Conservation (phyloP, 2,329 filamentous ascomycete genomes). For the Beauveria bassiana region DNA sequence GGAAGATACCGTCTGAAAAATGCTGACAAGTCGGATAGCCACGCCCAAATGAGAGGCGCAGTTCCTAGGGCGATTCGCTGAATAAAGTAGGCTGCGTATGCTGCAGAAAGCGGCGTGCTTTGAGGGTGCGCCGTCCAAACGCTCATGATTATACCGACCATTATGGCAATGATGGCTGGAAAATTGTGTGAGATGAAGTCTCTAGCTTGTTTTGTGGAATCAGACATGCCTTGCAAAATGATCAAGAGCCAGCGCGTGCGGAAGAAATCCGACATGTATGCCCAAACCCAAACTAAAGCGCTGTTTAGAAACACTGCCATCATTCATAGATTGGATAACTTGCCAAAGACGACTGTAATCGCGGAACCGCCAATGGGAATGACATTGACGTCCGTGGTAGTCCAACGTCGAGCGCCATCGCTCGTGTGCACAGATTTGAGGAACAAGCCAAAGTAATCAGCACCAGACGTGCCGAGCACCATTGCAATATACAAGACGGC, state of each 20-base stretch:
- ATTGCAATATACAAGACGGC: constrained; percentile 24
- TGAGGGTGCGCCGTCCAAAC: constrained; percentile 41
- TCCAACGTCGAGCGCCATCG: constrained; percentile 21
- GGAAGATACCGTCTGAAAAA: no score
- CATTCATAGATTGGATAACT: not conserved
- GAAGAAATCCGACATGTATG: constrained; percentile 41
- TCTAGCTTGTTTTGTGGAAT: not conserved
- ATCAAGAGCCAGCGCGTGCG: constrained; percentile 43
- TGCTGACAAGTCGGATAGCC: constrained; percentile 38
- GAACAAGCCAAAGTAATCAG: constrained; percentile 27
- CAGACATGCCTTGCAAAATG: constrained; percentile 32
- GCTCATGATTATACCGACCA: constrained; percentile 43
- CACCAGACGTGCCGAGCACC: constrained; percentile 25
- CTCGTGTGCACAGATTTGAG: constrained; percentile 21
- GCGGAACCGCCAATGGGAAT: constrained; percentile 37
- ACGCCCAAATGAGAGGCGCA: constrained; percentile 43
- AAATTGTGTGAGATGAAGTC: not conserved
- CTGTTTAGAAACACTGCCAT: not conserved
- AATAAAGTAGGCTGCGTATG: constrained; percentile 46
- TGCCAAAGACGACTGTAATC: constrained; percentile 32
- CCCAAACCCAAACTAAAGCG: constrained; percentile 43
- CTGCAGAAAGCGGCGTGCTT: constrained; percentile 34
- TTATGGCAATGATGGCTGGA: constrained; percentile 33
- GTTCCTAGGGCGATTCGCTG: constrained; percentile 40
- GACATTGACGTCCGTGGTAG: constrained; percentile 38